Evolutionary conservation across 768 basidiomycete species (phyloP), one percentile per base, ranked within the genome.

Genomic region (Calocybe cyanea): DNA sequence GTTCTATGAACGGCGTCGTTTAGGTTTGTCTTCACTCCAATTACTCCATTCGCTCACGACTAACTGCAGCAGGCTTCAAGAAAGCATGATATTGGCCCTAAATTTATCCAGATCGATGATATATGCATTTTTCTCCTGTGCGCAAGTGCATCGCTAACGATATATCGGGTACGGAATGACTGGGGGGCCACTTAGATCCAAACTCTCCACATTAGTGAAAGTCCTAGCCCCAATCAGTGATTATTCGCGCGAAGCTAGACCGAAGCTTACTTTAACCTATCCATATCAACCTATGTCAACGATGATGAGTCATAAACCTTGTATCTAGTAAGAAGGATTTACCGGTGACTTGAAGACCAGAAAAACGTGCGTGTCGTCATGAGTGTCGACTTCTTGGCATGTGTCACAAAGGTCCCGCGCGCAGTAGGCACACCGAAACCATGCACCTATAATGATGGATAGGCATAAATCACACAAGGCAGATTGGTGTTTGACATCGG

Each of bases 361-460:
- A 63, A 93, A 97, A 34, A 91, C 65, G 58, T 95, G 93, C 1
- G 78, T 81, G 48, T 78, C 72, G 54, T 93, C 78, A 58, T 96
- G 93, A 36, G 85, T 85, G 57, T 91, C 91, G 20, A 87, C 67
- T 37, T 68, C 73, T 62, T 93, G 87, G 56, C 93, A 95, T 23
- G 75, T 75, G 33, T 81, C 81, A 65, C 94, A 96, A n/a, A 95
- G 68, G 60, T 97, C 94, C 54, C 78, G 83, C 5, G 76, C 75
- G 58, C 93, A 96, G 58, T 92, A 90, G 3, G 81, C 91, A 57
- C 94, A 97, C 54, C 87, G 79, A 65, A 84, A 87, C 94, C 94
- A 97, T 54, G 81, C 78, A 13, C 94, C 94, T n/a, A 72, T 67
- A 43, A 96, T 94, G 40, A 73, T 76, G 19, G 73, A 76, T 72